A percentile compares a stretch with the other conserved stretches of the same genome.
Conservation (phyloP, 495 filamentous ascomycete species). For the Neurospora intermedia region DNA sequence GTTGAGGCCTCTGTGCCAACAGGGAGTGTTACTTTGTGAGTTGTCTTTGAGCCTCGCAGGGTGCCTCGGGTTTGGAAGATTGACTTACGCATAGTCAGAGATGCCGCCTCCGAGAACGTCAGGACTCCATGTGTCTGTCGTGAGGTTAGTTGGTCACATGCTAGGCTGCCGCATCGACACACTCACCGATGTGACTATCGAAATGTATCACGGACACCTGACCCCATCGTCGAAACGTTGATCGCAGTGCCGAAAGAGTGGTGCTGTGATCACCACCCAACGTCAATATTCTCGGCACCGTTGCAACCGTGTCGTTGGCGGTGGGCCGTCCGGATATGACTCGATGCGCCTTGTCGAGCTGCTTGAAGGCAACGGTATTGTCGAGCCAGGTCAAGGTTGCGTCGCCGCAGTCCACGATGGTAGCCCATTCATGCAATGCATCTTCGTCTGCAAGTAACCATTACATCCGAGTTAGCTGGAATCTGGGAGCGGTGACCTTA, state of each 20-base stretch:
- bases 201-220: conserved; percentile 63
- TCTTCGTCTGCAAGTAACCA: neutral
- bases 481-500: neutral
- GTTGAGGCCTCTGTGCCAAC: conserved; percentile 50
- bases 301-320: conserved; percentile 19
- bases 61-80: neutral
- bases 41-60: neutral
- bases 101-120: conserved; percentile 32
- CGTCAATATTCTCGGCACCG: conserved; percentile 48
- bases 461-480: neutral
- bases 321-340: conserved; percentile 26
- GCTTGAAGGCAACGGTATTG: conserved; percentile 62
- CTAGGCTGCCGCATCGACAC: neutral
- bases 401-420: conserved; percentile 65
- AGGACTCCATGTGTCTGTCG: conserved; percentile 69
- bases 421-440: conserved; percentile 4
- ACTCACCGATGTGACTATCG: conserved; percentile 51
- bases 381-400: conserved; percentile 59
- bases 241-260: conserved; percentile 49
- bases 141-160: neutral
- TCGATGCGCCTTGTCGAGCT: conserved; percentile 55
- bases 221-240: conserved; percentile 56
- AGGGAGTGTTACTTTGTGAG: neutral
- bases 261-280: conserved; percentile 60
- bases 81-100: conserved; percentile 32